These are phyloP conservation scores for Monosporascus ibericus DNA, from an alignment of 2,329 filamentous ascomycete species.

Conservation along the genomic window DNA sequence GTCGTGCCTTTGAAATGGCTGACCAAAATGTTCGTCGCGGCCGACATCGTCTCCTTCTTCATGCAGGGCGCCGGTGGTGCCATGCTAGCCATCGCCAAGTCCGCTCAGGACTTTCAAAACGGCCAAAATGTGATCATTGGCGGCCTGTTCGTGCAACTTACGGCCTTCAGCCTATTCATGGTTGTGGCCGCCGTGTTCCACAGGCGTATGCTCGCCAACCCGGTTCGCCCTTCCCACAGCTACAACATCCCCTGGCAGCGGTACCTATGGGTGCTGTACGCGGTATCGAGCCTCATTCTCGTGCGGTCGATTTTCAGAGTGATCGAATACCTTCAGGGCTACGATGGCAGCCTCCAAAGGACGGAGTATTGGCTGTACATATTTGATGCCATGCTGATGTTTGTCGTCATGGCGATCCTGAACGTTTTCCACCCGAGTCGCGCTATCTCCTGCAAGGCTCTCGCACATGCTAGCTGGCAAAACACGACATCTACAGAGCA, in stretches of 20 bases:
- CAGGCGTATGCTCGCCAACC: not conserved
- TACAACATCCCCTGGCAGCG: conserved; percentile 19
- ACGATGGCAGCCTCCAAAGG: conserved; percentile 20
- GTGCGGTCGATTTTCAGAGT: conserved; percentile 31
- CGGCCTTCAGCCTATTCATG: not conserved
- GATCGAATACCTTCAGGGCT: conserved; percentile 31
- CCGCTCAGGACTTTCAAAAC: not conserved
- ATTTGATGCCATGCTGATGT: conserved; percentile 21
- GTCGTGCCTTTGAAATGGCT: conserved; percentile 36
- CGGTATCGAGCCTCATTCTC: conserved; percentile 25
- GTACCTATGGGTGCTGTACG: conserved; percentile 14
- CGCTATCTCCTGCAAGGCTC: too few relatives aligned
- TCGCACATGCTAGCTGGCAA: too few relatives aligned
- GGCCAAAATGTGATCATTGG: not conserved
- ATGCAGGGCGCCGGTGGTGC: conserved; percentile 28
- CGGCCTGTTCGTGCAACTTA: not conserved
- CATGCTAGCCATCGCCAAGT: not conserved
- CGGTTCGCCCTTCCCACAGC: too few relatives aligned
- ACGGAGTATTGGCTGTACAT: conserved; percentile 26
- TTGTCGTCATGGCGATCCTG: not conserved
- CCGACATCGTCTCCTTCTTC: conserved; percentile 41
- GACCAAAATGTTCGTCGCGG: conserved; percentile 44
- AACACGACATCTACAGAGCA: too few relatives aligned
- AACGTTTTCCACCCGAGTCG: not conserved
- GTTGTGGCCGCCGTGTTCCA: not conserved